Conservation (phyloP, 73 alveolate species). For the Paramecium biaurelia region DNA sequence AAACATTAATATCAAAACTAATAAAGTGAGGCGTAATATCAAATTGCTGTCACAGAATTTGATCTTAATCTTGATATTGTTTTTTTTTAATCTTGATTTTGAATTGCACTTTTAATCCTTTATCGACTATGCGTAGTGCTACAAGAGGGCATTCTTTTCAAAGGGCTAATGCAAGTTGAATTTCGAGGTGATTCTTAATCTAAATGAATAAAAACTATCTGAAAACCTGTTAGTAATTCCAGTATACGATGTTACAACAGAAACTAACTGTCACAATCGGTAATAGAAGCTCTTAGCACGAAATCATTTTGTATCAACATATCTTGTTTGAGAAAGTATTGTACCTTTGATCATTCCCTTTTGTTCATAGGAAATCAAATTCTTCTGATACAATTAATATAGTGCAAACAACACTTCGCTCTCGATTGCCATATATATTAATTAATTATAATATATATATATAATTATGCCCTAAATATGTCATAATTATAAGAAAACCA, state of each 20-base stretch:
- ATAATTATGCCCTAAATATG: not conserved
- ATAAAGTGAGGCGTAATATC: not conserved
- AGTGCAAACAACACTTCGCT: not conserved
- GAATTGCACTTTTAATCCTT: not conserved
- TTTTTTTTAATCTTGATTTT: not conserved
- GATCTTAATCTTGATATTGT: not conserved
- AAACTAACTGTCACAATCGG: not conserved
- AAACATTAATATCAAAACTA: not conserved
- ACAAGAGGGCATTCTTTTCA: not conserved
- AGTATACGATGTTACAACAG: not conserved
- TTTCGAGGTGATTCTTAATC: constrained; percentile 44
- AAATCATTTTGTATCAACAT: constrained; percentile 1
- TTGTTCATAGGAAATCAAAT: not conserved
- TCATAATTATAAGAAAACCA: not conserved
- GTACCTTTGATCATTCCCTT: constrained; percentile 30
- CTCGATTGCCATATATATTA: constrained; percentile 2
- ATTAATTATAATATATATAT: not conserved
- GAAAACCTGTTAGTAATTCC: not conserved
- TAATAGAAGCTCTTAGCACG: not conserved
- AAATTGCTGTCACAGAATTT: not conserved
- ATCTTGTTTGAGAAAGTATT: not conserved
- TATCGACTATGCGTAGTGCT: not conserved
- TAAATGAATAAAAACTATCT: not conserved
- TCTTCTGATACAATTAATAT: not conserved
- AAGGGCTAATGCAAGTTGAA: not conserved